Percentiles rank a stretch among this genome's conserved stretches.
Evolutionary conservation across 345 rosid species (phyloP).

Genomic region (Citrus reticulata): DNA sequence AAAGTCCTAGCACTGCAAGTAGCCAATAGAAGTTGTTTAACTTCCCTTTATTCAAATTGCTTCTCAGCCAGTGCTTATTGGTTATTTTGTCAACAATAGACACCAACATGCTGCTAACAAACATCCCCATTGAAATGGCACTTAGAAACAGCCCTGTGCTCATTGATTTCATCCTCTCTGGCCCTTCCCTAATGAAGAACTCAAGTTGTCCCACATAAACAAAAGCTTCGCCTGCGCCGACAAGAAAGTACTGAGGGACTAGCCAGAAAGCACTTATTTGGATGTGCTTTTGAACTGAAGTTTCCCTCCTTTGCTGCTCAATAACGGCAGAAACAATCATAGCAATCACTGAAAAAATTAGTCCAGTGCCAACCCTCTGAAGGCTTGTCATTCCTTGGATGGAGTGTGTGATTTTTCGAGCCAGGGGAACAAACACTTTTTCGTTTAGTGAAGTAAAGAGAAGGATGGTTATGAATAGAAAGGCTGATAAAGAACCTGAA

Average conservation of each 20-base stretch:
- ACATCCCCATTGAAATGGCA: constrained; percentile 88
- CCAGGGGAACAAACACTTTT: constrained; percentile 60
- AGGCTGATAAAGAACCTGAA: constrained; percentile 60
- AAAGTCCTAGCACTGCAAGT: constrained; percentile 57
- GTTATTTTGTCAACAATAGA: constrained; percentile 61
- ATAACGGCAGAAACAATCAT: constrained; percentile 63
- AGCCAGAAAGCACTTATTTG: constrained; percentile 75
- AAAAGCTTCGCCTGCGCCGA: constrained; percentile 94
- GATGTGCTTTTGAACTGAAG: constrained; percentile 17
- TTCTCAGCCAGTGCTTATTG: constrained; percentile 58
- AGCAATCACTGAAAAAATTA: constrained; percentile 53
- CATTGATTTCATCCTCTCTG: constrained; percentile 90
- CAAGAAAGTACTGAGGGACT: constrained; percentile 72
- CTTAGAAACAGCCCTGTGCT: constrained; percentile 90
- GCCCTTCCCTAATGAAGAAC: constrained; percentile 89
- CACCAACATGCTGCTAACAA: constrained; percentile 74
- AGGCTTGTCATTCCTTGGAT: constrained; percentile 81
- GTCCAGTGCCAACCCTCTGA: constrained; percentile 82
- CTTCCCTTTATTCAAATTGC: constrained; percentile 56
- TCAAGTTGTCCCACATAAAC: constrained; percentile 91
- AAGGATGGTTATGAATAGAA: constrained; percentile 68
- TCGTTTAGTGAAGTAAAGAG: constrained; percentile 84
- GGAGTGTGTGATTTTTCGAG: constrained; percentile 48
- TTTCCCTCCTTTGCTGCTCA: constrained; percentile 57
- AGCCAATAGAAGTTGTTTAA: constrained; percentile 75